Evolutionary conservation across 257 asterid genomes (phyloP), one percentile per base, ranked within the genome.

Genomic region (Phtheirospermum japonicum): DNA sequence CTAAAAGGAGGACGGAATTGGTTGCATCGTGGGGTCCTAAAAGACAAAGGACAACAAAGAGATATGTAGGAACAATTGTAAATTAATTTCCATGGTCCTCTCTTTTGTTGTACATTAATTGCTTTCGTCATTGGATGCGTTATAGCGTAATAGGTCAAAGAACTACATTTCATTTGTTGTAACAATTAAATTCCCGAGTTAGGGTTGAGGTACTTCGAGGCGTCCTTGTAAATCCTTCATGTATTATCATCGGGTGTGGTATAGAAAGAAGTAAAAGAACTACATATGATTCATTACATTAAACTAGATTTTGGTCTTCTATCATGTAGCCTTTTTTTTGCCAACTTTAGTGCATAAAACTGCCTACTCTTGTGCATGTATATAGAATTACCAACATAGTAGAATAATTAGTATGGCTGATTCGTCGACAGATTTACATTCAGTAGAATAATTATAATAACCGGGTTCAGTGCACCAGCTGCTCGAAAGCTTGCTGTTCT

Each of bases 21-120:
- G 67, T 65, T 48, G 19, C 83, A 17, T 68, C 82, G 19, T 86
- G 95, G 98, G 96, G 94, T 53, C 74, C 62, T 14, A 91, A 83
- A 70, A 70, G 88, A 72, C 91, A 49, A 70, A 79, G 98, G 82
- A 73, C 96, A 34, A 61, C 85, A 10, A 79, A 78, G 48, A 55
- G 73, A 71, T 59, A 45, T 54, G 68, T 74, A 23, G 61, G 78
- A 31, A 63, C 69, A 4, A 45, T 65, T 36, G 54, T 63, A 59
- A 59, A 39, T 26, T 57, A 65, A 76, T 54, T 62, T 50, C n/a
- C 48, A 4, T 34, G 42, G 36, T 55, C 64, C 56, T 53, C 50
- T 49, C 32, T 42, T 55, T 17, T 76, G 75, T 14, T 75, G 73
- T 79, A 67, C 50, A 68, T 71, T 49, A 65, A 30, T 17, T 56